A percentile compares a stretch with the other conserved stretches of the same genome.
Conservation (phyloP, 177 flowering plant species). For the Vitis hybrid region DNA sequence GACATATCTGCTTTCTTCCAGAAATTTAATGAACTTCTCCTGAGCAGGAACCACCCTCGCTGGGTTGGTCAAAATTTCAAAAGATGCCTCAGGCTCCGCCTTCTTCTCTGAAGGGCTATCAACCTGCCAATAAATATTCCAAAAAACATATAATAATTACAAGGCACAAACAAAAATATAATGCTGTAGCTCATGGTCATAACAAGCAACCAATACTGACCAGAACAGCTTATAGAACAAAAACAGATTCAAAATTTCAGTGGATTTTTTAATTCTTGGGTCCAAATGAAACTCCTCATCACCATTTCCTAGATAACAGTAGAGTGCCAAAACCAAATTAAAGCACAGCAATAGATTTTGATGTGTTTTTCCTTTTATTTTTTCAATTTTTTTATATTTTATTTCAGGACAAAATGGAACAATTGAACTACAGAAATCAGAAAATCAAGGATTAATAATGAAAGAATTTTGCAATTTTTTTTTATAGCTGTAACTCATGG, state of each 20-base stretch:
- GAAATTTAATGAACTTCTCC: slow-evolving; percentile 79
- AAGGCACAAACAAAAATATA: neutral
- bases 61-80: slow-evolving; percentile 80
- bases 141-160: neutral
- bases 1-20: slow-evolving; percentile 82
- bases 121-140: slow-evolving; percentile 47
- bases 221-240: too few relatives aligned
- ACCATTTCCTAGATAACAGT: too few relatives aligned
- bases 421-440: neutral
- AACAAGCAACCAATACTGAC: too few relatives aligned
- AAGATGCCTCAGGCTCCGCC: slow-evolving; percentile 76
- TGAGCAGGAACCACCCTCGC: slow-evolving; percentile 95
- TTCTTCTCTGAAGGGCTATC: slow-evolving; percentile 72
- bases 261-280: too few relatives aligned
- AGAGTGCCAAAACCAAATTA: too few relatives aligned
- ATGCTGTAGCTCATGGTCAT: neutral
- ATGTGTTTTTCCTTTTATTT: neutral
- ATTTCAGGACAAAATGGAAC: neutral
- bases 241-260: too few relatives aligned
- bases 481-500: neutral
- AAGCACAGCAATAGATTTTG: too few relatives aligned
- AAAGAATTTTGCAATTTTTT: neutral
- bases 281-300: too few relatives aligned
- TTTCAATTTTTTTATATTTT: neutral
- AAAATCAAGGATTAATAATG: neutral